These are phyloP conservation scores for Cadophora gregata DNA, from an alignment of 2,329 filamentous ascomycete species.

Conservation along the genomic window DNA sequence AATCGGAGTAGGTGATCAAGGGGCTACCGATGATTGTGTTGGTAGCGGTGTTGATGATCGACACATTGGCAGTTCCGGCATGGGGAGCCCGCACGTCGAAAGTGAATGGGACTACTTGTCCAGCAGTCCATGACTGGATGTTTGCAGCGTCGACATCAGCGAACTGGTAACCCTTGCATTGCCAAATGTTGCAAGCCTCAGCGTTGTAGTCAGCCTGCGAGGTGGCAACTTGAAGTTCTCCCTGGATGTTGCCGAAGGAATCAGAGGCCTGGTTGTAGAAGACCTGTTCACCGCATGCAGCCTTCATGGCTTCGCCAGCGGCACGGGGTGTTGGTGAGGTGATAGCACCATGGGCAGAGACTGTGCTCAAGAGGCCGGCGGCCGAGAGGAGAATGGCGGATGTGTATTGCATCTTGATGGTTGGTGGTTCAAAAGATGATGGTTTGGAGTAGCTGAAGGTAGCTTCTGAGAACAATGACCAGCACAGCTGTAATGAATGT, in stretches of 20 bases:
- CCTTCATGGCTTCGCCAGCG: slow-evolving; percentile 51
- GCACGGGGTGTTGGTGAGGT: slow-evolving; percentile 49
- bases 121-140: slow-evolving; percentile 51
- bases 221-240: slow-evolving; percentile 46
- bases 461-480: slow-evolving; percentile 25
- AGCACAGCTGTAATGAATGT: slow-evolving; percentile 32
- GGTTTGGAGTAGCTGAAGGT: slow-evolving; percentile 1
- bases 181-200: slow-evolving; percentile 49
- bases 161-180: slow-evolving; percentile 56
- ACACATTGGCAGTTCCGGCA: slow-evolving; percentile 60
- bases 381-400: slow-evolving; percentile 34
- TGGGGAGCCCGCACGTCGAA: slow-evolving; percentile 55
- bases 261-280: slow-evolving; percentile 44
- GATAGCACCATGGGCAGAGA: slow-evolving; percentile 57
- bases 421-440: slow-evolving; percentile 6
- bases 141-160: slow-evolving; percentile 49
- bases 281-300: slow-evolving; percentile 52
- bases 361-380: slow-evolving; percentile 46
- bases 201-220: slow-evolving; percentile 42
- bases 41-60: slow-evolving; percentile 55
- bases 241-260: slow-evolving; percentile 45
- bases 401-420: slow-evolving; percentile 39
- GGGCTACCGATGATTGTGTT: slow-evolving; percentile 55
- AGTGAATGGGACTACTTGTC: slow-evolving; percentile 52
- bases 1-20: slow-evolving; percentile 55